Conservation (phyloP, 2,329 filamentous ascomycete species). For the Alternaria angustiovoidea region DNA sequence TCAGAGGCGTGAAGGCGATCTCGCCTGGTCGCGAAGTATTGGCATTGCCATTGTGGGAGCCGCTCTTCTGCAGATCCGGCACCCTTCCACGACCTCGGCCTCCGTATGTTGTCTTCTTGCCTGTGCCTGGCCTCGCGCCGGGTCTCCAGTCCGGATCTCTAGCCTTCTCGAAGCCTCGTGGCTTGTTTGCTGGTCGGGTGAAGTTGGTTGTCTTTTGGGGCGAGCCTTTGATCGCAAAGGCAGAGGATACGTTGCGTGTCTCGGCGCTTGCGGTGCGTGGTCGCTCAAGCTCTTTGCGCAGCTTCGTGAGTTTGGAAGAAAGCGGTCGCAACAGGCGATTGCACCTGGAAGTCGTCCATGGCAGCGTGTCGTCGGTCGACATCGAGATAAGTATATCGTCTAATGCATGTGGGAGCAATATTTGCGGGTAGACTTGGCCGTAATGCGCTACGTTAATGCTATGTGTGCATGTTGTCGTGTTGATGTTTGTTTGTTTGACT, state of each 20-base stretch:
- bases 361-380: conserved; percentile 42
- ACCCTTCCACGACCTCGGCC: conserved; percentile 34
- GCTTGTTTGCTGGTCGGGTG: conserved; percentile 38
- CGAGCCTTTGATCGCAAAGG: conserved; percentile 36
- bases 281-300: conserved; percentile 46
- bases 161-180: conserved; percentile 44
- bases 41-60: background rate
- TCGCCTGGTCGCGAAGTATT: conserved; percentile 39
- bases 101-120: conserved; percentile 47
- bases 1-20: conserved; percentile 47
- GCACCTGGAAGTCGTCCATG: conserved; percentile 55
- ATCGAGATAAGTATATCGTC: conserved; percentile 34
- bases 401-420: conserved; percentile 25
- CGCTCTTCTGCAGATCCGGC: conserved; percentile 8
- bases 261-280: conserved; percentile 31
- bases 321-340: conserved; percentile 54
- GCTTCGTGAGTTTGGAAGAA: conserved; percentile 51
- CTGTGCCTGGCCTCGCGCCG: conserved; percentile 26
- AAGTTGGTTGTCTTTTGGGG: conserved; percentile 38
- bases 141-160: conserved; percentile 50
- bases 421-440: background rate
- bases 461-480: conserved; percentile 12
- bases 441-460: conserved; percentile 14
- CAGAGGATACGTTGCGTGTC: conserved; percentile 29
- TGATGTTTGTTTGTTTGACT: conserved; percentile 20